These are phyloP conservation scores for rapeseed (Brassica napus) DNA, from an alignment of 345 rosid genomes.

Conservation along the genomic window DNA sequence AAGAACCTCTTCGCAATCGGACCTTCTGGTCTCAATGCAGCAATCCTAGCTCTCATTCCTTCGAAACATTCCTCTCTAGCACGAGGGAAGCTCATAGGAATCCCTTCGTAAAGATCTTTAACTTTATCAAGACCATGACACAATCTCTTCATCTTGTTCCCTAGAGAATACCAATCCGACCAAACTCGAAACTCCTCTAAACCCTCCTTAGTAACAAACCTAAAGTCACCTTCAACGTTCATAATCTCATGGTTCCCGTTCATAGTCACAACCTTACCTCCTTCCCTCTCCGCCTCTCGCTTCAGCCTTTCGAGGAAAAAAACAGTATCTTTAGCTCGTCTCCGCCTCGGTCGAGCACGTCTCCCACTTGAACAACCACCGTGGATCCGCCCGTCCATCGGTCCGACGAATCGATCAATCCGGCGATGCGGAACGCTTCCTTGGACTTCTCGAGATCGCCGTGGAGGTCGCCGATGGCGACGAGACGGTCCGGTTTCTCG, in stretches of 20 bases:
- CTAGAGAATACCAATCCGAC: slow-evolving; percentile 73
- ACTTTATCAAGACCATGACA: slow-evolving; percentile 57
- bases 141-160: slow-evolving; percentile 63
- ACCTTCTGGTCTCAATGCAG: slow-evolving; percentile 74
- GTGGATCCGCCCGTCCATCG: slow-evolving; percentile 79
- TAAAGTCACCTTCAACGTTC: slow-evolving; percentile 83
- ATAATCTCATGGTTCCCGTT: slow-evolving; percentile 95
- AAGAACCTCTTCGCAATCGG: slow-evolving; percentile 70
- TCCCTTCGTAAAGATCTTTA: slow-evolving; percentile 58
- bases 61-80: slow-evolving; percentile 42
- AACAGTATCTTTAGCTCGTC: slow-evolving; percentile 82
- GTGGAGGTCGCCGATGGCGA: slow-evolving; percentile 90
- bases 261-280: slow-evolving; percentile 76
- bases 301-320: slow-evolving; percentile 75
- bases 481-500: slow-evolving; percentile 59
- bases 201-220: slow-evolving; percentile 63
- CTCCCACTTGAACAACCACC: slow-evolving; percentile 76
- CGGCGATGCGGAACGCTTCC: slow-evolving; percentile 68
- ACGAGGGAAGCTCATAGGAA: slow-evolving; percentile 55
- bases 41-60: slow-evolving; percentile 75
- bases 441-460: slow-evolving; percentile 75
- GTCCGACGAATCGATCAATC: slow-evolving; percentile 62
- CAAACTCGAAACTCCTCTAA: slow-evolving; percentile 69
- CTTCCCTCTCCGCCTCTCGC: slow-evolving; percentile 60
- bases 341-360: slow-evolving; percentile 88